Conservation (phyloP, 2,329 filamentous ascomycete genomes). For the Colletotrichum sp. region DNA sequence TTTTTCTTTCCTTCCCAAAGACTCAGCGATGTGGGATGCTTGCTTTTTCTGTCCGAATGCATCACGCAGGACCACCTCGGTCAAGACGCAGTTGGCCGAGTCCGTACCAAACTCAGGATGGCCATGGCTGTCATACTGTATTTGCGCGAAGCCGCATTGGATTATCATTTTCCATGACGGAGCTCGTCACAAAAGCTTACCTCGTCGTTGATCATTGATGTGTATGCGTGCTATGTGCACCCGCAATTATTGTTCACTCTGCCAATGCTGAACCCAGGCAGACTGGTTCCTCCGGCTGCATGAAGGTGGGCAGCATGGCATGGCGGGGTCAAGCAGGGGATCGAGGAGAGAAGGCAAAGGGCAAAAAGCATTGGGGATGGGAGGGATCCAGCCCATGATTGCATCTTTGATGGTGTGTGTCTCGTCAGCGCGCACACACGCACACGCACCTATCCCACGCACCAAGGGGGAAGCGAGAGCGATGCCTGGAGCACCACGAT, state of each 20-base stretch:
- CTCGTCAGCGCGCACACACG: conserved; percentile 1
- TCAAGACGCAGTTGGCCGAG: not conserved
- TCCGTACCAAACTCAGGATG: not conserved
- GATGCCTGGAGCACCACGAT: not conserved
- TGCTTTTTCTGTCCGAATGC: conserved; percentile 2
- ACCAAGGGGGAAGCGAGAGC: not conserved
- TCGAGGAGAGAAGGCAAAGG: not conserved
- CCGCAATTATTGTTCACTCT: not conserved
- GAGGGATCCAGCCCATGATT: conserved; percentile 2
- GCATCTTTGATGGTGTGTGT: conserved; percentile 9
- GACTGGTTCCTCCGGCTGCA: not conserved
- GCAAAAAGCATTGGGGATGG: not conserved
- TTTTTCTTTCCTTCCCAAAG: not conserved
- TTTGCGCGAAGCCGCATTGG: not conserved
- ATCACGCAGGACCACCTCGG: conserved; percentile 1
- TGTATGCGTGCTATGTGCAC: not conserved
- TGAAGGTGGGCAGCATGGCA: conserved; percentile 14
- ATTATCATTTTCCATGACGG: not conserved
- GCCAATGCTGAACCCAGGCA: not conserved
- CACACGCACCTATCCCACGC: not conserved
- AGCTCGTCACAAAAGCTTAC: not conserved
- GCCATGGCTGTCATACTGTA: not conserved
- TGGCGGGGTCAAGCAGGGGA: conserved; percentile 16
- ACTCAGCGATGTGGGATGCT: not conserved
- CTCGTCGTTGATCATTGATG: not conserved